Evolutionary conservation across 345 rosid species (phyloP), one percentile per base, ranked within the genome.

Genomic region (Psidium guajava): DNA sequence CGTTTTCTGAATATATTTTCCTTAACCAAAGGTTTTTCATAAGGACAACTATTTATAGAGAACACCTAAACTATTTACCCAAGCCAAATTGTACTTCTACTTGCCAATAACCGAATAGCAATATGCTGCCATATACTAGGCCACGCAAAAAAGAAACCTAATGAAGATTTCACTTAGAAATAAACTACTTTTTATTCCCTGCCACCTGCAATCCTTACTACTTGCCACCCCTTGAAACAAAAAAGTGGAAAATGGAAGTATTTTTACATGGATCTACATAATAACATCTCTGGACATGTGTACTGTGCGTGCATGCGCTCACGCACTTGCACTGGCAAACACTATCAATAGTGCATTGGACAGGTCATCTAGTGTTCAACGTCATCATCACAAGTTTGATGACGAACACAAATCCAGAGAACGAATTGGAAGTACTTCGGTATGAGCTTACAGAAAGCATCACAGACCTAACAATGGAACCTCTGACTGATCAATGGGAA

Each of bases 401-500:
- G 4, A 64, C 16, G 44, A 8, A 16, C 44, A 32, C 77, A 32
- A 3, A 64, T 64, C 44, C 77, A 64, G 12, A 16, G 44, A 64
- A 32, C 22, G 18, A 4, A 10, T 16, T 8, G 44, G 44, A 64
- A 64, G 77, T 32, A 8, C 5, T 64, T 32, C 6, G 6, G 6
- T 64, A 64, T 16, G 44, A 64, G 12, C 15, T 64, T 5, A 64
- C 1, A 6, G 77, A 2, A 47, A 54, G 47, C 14, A 84, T 53
- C 56, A 51, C 80, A 81, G 86, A 95, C 99, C 98, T 91, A 90
- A 92, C 86, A 95, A 86, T 52, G 98, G 97, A 86, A 97, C 96
- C 85, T 95, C 92, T 32, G 88, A 88, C 85, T 94, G 99, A 91
- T 87, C 91, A 51, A 93, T 92, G 77, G 99, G 97, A 85, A 97